These are phyloP conservation scores for Coniella lustricola DNA, from an alignment of 2,329 filamentous ascomycete genomes.

Conservation along the genomic window DNA sequence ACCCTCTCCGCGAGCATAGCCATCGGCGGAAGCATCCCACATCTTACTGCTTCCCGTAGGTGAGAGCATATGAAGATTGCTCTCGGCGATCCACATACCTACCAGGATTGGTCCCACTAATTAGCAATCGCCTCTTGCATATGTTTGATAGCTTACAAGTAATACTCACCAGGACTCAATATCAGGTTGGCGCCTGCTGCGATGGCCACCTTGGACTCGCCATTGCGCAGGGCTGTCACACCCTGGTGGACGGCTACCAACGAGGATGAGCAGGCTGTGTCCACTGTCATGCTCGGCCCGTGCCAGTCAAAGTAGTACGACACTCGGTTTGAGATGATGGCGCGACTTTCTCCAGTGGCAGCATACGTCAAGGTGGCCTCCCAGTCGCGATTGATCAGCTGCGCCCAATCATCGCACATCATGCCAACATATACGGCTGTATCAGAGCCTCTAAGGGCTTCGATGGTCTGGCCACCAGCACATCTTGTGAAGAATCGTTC, in stretches of 20 bases:
- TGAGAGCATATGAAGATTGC: slow-evolving; percentile 33
- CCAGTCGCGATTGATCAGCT: slow-evolving; percentile 12
- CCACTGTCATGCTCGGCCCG: slow-evolving; percentile 34
- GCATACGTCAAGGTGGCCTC: slow-evolving; percentile 22
- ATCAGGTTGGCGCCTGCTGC: slow-evolving; percentile 30
- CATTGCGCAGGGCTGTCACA: slow-evolving; percentile 26
- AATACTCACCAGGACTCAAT: slow-evolving; percentile 21
- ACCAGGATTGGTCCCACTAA: slow-evolving; percentile 1
- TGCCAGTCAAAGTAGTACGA: slow-evolving; percentile 34
- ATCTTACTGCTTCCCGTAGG: slow-evolving; percentile 31
- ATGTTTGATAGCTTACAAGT: background rate
- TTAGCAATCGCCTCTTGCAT: background rate
- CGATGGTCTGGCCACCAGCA: slow-evolving; percentile 18
- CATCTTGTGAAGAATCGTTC: background rate
- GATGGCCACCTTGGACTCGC: slow-evolving; percentile 26
- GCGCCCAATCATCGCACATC: slow-evolving; percentile 21
- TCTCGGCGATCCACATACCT: slow-evolving; percentile 25
- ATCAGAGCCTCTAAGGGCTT: slow-evolving; percentile 17
- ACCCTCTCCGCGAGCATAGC: slow-evolving; percentile 49
- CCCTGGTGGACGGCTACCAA: slow-evolving; percentile 33
- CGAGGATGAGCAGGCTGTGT: slow-evolving; percentile 37
- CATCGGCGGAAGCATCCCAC: slow-evolving; percentile 40
- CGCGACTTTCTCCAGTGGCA: slow-evolving; percentile 25
- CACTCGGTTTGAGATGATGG: slow-evolving; percentile 30
- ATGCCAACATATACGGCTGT: slow-evolving; percentile 25